A percentile compares a stretch with the other conserved stretches of the same genome.
Evolutionary conservation across 108 stramenopile species (phyloP).

Genomic region (Pseudonitzschia multiseries): DNA sequence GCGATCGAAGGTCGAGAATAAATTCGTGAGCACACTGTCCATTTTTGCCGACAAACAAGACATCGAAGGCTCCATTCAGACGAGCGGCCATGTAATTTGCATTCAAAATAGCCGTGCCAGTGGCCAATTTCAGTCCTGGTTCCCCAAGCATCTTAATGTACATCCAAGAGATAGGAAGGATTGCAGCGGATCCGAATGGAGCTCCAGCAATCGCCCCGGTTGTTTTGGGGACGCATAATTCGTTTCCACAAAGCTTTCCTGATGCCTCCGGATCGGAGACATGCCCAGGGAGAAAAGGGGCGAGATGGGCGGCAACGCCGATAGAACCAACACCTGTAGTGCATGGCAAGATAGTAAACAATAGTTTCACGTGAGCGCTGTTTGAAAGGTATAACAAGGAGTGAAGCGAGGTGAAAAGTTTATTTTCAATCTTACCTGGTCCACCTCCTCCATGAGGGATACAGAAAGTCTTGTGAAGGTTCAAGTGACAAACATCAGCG

Average conservation of each 20-base stretch:
- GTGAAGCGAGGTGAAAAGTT: neutral
- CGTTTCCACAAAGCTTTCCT: constrained; percentile 78
- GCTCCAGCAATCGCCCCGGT: constrained; percentile 91
- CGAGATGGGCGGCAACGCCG: constrained; percentile 93
- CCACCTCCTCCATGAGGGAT: constrained; percentile 99
- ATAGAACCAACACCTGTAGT: constrained; percentile 91
- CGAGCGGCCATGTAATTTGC: constrained; percentile 99
- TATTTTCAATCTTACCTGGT: constrained; percentile 52
- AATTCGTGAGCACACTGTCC: constrained; percentile 99
- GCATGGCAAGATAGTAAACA: neutral
- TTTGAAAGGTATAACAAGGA: neutral
- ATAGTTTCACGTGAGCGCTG: neutral
- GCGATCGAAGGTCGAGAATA: constrained; percentile 95
- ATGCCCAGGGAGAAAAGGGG: constrained; percentile 98
- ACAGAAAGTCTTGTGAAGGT: constrained; percentile 99
- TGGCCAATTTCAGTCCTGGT: constrained; percentile 89
- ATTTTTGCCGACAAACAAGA: constrained; percentile 90
- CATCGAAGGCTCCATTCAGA: constrained; percentile 87
- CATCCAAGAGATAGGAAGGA: constrained; percentile 99
- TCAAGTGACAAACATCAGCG: constrained; percentile 98
- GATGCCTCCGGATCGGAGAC: constrained; percentile 79
- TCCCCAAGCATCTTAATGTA: constrained; percentile 98
- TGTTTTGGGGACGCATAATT: constrained; percentile 75
- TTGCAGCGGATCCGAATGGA: constrained; percentile 97
- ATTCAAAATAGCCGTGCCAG: constrained; percentile 94